phyloP scores from a whole-genome alignment of 179 eudicot species.

The Beta corolliflora region DNA sequence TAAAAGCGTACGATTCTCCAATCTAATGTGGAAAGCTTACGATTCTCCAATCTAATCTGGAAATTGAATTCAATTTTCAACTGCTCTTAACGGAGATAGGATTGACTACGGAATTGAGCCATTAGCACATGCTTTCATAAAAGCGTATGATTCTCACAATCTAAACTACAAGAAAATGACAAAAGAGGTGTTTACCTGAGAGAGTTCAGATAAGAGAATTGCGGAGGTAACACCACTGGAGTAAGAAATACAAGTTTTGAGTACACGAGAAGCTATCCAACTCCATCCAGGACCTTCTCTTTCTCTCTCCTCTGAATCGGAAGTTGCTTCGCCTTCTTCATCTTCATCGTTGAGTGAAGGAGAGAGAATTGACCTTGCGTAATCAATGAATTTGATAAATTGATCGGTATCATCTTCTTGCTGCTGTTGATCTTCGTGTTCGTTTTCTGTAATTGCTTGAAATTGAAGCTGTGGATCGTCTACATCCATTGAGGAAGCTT shows the following conservation, averaged over 20 bases:
- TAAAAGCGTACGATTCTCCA: no score
- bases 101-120: no score
- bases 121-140: no score
- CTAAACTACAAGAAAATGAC: background rate
- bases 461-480: constrained; percentile 12
- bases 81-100: no score
- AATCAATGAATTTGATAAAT: constrained; percentile 64
- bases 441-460: background rate
- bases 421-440: background rate
- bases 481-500: constrained; percentile 27
- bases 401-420: constrained; percentile 45
- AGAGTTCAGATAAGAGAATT: constrained; percentile 84
- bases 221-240: constrained; percentile 96
- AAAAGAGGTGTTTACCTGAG: constrained; percentile 45
- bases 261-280: constrained; percentile 80
- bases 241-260: constrained; percentile 73
- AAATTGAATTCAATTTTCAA: no score
- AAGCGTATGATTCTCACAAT: no score
- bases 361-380: constrained; percentile 58
- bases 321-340: constrained; percentile 25
- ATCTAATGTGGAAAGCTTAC: no score
- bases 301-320: constrained; percentile 36
- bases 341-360: constrained; percentile 27
- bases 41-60: no score
- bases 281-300: constrained; percentile 70